These are phyloP conservation scores for Staphylotrichum longicolle DNA, from an alignment of 495 filamentous ascomycete genomes.

Conservation along the genomic window DNA sequence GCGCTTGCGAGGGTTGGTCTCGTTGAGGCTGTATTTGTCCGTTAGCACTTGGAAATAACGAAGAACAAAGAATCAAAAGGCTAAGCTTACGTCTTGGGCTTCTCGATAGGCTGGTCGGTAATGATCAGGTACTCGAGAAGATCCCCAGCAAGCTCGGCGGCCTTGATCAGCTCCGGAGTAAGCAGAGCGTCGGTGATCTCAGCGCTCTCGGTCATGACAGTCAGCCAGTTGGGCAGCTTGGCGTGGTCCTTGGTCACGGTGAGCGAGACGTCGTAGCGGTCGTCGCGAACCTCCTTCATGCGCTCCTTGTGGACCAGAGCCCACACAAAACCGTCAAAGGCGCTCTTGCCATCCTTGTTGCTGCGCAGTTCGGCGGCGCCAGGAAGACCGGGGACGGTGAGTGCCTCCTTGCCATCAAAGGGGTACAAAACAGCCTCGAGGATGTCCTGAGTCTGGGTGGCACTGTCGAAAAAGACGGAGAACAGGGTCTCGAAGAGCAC, in stretches of 20 bases:
- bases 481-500: constrained; percentile 64
- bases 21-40: constrained; percentile 64
- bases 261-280: constrained; percentile 90
- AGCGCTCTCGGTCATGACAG: constrained; percentile 93
- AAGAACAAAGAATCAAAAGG: background rate
- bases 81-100: constrained; percentile 74
- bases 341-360: constrained; percentile 63
- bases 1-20: constrained; percentile 81
- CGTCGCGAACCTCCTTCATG: constrained; percentile 86
- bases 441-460: constrained; percentile 62
- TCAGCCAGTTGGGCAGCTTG: constrained; percentile 88
- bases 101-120: constrained; percentile 86
- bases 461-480: constrained; percentile 74
- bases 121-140: constrained; percentile 84
- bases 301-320: constrained; percentile 91
- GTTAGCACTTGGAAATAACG: background rate
- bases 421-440: constrained; percentile 73
- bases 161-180: constrained; percentile 78
- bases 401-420: constrained; percentile 88
- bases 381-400: constrained; percentile 60
- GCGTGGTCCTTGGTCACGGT: constrained; percentile 87
- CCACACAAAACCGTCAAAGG: constrained; percentile 89
- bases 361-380: constrained; percentile 50
- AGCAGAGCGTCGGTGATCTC: constrained; percentile 89
- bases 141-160: constrained; percentile 76